A percentile compares a stretch with the other conserved stretches of the same genome.
phyloP scores from a whole-genome alignment of 345 rosid species.

The Hypericum androsaemum region DNA sequence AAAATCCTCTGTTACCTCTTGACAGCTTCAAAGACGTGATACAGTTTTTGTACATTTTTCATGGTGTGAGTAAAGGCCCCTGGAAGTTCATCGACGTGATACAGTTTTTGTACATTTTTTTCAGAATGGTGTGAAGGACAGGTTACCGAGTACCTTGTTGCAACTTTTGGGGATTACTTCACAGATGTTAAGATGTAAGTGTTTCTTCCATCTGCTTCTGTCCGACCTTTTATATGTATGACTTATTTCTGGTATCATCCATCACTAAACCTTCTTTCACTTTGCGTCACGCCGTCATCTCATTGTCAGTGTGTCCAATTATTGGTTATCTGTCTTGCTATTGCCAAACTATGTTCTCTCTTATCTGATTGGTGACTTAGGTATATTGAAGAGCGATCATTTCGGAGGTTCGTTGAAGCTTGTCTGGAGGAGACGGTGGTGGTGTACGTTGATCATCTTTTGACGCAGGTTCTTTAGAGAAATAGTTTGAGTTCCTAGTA shows the following conservation, averaged over 20 bases:
- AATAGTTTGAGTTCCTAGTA: constrained; percentile 1
- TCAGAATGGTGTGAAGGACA: constrained; percentile 96
- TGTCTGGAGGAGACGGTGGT: constrained; percentile 87
- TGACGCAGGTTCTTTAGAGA: constrained; percentile 58
- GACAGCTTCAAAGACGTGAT: too few species aligned
- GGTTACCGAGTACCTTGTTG: constrained; percentile 86
- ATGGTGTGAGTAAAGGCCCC: neutral
- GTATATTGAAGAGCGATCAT: constrained; percentile 95
- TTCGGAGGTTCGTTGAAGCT: constrained; percentile 91
- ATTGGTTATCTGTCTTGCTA: neutral
- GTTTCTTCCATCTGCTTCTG: constrained; percentile 10
- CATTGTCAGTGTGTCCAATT: too few species aligned
- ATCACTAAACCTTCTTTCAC: too few species aligned
- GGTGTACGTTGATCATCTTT: constrained; percentile 80
- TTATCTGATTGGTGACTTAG: constrained; percentile 17
- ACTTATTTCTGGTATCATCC: neutral
- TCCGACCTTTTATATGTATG: neutral
- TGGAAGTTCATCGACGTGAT: constrained; percentile 10
- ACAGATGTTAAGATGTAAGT: constrained; percentile 93
- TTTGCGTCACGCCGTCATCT: too few species aligned
- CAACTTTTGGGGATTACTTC: constrained; percentile 93
- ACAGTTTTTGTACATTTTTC: too few species aligned
- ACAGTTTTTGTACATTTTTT: constrained; percentile 19
- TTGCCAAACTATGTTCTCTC: neutral
- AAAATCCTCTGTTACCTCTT: too few species aligned